Conservation (phyloP, 1,139 yeast genomes). For the Petasospora fabianii region DNA sequence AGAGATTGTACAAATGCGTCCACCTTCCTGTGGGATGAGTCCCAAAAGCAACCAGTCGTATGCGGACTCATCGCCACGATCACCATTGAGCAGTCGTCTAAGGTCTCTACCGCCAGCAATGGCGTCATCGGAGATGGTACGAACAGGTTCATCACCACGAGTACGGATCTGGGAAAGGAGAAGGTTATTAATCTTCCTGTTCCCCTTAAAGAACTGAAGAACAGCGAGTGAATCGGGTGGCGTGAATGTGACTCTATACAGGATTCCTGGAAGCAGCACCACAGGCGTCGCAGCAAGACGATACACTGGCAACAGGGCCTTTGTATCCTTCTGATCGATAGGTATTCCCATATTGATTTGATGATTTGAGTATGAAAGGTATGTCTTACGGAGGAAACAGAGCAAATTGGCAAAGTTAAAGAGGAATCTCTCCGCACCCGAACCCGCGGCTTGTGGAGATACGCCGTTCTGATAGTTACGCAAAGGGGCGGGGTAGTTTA, state of each 20-base stretch:
- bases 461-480: no score
- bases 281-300: constrained; percentile 27
- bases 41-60: constrained; percentile 38
- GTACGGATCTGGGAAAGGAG: constrained; percentile 21
- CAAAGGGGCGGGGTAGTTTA: no score
- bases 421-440: no score
- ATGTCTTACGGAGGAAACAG: no score
- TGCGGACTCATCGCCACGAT: constrained; percentile 21
- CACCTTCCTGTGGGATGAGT: constrained; percentile 25
- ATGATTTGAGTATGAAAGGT: no score
- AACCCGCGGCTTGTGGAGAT: no score
- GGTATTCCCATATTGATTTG: constrained; percentile 3
- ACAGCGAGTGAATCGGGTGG: constrained; percentile 47
- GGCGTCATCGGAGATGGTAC: constrained; percentile 24
- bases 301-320: constrained; percentile 19
- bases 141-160: constrained; percentile 19
- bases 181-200: constrained; percentile 21
- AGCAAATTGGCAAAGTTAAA: no score
- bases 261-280: constrained; percentile 57
- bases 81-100: constrained; percentile 26
- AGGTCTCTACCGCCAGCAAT: constrained; percentile 22
- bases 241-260: constrained; percentile 52
- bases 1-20: constrained; percentile 42
- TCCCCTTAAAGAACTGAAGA: constrained; percentile 30
- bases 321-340: neutral